Conservation (phyloP, 73 alveolate genomes). For the Loxodes magnus region DNA sequence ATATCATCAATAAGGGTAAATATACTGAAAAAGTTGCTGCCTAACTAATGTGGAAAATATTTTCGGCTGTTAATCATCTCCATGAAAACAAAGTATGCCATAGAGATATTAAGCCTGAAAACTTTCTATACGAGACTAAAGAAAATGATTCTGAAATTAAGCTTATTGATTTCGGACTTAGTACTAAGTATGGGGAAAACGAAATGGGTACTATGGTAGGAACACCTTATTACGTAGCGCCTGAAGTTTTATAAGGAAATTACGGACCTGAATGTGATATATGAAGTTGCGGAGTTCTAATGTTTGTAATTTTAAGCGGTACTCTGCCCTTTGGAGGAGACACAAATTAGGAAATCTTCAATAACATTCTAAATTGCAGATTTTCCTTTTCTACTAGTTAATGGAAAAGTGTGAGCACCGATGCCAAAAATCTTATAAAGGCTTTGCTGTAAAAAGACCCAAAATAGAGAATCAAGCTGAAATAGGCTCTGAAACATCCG, state of each 20-base stretch:
- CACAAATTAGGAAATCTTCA: constrained; percentile 38
- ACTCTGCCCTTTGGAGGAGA: constrained; percentile 48
- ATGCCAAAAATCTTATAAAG: constrained; percentile 49
- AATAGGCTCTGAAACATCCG: constrained; percentile 49
- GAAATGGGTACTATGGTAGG: too few species aligned
- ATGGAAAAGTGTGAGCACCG: constrained; percentile 57
- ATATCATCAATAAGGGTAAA: too few species aligned
- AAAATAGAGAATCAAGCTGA: constrained; percentile 42
- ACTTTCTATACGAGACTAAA: too few species aligned
- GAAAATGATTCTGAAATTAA: too few species aligned
- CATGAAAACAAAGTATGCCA: too few species aligned
- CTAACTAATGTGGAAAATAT: too few species aligned
- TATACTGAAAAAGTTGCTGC: too few species aligned
- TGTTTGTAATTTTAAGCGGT: constrained; percentile 36
- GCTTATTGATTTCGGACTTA: too few species aligned
- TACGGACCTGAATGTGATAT: constrained; percentile 50
- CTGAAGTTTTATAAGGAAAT: constrained; percentile 39
- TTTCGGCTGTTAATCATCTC: too few species aligned
- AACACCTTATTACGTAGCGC: constrained; percentile 58
- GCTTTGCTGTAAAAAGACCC: constrained; percentile 40
- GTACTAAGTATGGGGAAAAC: too few species aligned
- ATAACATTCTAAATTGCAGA: constrained; percentile 21
- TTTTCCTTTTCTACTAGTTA: constrained; percentile 19
- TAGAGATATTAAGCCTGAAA: too few species aligned
- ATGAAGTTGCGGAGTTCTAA: constrained; percentile 56